Evolutionary conservation across 179 eudicot genomes (phyloP).

Genomic region (Amaranthus tricolor): DNA sequence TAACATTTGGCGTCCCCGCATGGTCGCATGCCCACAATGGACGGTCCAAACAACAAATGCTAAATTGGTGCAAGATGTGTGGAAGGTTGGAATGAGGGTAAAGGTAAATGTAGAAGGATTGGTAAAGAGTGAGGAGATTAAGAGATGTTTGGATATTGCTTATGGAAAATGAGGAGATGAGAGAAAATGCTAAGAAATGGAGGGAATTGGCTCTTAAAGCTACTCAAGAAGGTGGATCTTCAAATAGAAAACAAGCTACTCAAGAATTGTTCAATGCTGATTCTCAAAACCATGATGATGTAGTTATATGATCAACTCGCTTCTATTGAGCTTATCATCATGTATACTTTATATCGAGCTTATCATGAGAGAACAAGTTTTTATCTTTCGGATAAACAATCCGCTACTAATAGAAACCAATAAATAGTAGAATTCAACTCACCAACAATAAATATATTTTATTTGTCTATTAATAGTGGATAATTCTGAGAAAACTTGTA

Average conservation of each 20-base stretch:
- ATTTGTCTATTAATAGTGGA: too few relatives aligned
- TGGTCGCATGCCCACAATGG: constrained; percentile 42
- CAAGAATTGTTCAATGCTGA: constrained; percentile 24
- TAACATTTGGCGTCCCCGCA: constrained; percentile 37
- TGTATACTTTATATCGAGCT: too few relatives aligned
- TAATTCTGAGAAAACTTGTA: too few relatives aligned
- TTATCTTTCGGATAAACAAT: too few relatives aligned
- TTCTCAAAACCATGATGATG: constrained; percentile 16
- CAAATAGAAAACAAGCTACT: constrained; percentile 32
- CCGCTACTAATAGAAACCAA: too few relatives aligned
- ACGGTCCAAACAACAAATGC: constrained; percentile 44
- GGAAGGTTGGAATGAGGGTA: constrained; percentile 35
- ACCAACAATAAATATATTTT: too few relatives aligned
- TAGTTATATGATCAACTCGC: not conserved
- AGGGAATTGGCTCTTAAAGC: constrained; percentile 29
- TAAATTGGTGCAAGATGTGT: constrained; percentile 37
- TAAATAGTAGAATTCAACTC: too few relatives aligned
- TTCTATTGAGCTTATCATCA: too few relatives aligned
- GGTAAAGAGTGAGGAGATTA: constrained; percentile 35
- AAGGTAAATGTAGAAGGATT: constrained; percentile 21
- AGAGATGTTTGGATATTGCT: constrained; percentile 27
- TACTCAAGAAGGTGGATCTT: constrained; percentile 32
- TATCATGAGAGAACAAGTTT: too few relatives aligned
- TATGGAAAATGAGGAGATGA: constrained; percentile 32
- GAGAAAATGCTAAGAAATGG: constrained; percentile 29